Evolutionary conservation across 306 rosid genomes (phyloP), one percentile per base, ranked within the genome.

Genomic region (Cicer chorassanicum): DNA sequence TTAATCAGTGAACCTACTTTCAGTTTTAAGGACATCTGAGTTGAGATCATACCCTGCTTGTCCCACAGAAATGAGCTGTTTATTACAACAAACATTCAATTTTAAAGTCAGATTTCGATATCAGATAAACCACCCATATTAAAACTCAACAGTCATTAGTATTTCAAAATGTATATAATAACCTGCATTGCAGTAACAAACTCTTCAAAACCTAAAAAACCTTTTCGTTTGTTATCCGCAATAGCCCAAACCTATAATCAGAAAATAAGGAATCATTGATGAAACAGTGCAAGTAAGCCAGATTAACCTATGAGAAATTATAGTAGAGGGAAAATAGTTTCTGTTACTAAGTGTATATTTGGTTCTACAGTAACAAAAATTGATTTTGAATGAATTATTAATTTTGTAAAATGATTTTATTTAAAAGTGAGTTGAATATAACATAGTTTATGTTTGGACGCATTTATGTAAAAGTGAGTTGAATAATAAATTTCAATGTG

Each of bases 151-250:
- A 72, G 60, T 48, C 12, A 10, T 60, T 6, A 14, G 18, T 24
- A 67, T 15, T 8, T 70, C 44, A 72, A 77, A 70, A 49, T 59
- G 8, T 14, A 46, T 7, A 42, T 6, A 83, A 42, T 6, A 83
- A 92, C 96, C 96, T 89, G 96, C 99, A 94, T 87, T 29, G 98
- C 98, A 1, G 90, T 82, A n/a, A 90, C 77, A 80, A 94, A 94
- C 84, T 94, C 93, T 1, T 76, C 49, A 10, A 92, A 74, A 12
- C 96, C 93, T 49, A 94, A 50, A 81, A 81, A 94, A 6, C 98
- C 99, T 64, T 86, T 94, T 44, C 93, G 80, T 44, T 82, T 94
- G 3, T 82, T 74, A 83, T 92, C 97, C 0, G 97, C 92, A 24
- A 86, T 70, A 11, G 96, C 98, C 98, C 98, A 94, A 62, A 94